A percentile compares a stretch with the other conserved stretches of the same genome.
These are phyloP conservation scores for Escovopsis sp. DNA, from an alignment of 2,329 filamentous ascomycete genomes.

Conservation along the genomic window DNA sequence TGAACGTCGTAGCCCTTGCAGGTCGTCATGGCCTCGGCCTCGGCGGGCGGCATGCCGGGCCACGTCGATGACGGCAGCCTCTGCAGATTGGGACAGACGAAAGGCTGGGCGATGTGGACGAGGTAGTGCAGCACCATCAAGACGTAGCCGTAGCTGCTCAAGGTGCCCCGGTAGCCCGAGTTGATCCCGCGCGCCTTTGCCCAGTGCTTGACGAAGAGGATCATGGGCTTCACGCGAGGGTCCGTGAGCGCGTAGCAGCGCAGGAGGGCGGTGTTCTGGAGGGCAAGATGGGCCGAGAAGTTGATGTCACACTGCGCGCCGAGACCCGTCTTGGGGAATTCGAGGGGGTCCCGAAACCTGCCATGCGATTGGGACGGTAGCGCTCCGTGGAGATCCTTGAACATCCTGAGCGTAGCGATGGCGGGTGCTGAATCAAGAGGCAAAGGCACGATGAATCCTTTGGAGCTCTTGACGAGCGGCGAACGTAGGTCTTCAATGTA, in stretches of 20 bases:
- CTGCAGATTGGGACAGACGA: slow-evolving; percentile 76
- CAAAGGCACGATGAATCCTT: slow-evolving; percentile 20
- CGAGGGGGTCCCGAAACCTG: slow-evolving; percentile 45
- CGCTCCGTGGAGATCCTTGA: slow-evolving; percentile 36
- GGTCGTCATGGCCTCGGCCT: slow-evolving; percentile 12
- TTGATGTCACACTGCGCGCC: slow-evolving; percentile 91
- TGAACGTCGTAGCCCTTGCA: slow-evolving; percentile 56
- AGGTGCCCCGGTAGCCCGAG: slow-evolving; percentile 68
- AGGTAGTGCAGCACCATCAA: slow-evolving; percentile 87
- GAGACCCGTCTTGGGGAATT: slow-evolving; percentile 61
- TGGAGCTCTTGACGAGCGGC: slow-evolving; percentile 13
- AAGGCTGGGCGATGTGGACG: slow-evolving; percentile 65
- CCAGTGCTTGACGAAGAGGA: slow-evolving; percentile 84
- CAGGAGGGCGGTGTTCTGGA: slow-evolving; percentile 72
- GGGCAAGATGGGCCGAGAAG: slow-evolving; percentile 68
- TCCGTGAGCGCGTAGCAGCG: slow-evolving; percentile 74
- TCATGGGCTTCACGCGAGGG: slow-evolving; percentile 58
- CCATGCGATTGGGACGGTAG: slow-evolving; percentile 32
- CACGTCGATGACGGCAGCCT: slow-evolving; percentile 25
- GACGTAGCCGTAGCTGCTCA: slow-evolving; percentile 84
- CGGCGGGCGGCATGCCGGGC: slow-evolving; percentile 15
- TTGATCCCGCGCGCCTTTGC: slow-evolving; percentile 77
- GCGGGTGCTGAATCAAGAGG: slow-evolving; percentile 17
- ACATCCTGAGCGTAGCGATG: slow-evolving; percentile 27
- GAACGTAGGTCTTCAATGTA: slow-evolving; percentile 38